phyloP scores from a whole-genome alignment of 441 rosid genomes.

The Manihot esculenta region DNA sequence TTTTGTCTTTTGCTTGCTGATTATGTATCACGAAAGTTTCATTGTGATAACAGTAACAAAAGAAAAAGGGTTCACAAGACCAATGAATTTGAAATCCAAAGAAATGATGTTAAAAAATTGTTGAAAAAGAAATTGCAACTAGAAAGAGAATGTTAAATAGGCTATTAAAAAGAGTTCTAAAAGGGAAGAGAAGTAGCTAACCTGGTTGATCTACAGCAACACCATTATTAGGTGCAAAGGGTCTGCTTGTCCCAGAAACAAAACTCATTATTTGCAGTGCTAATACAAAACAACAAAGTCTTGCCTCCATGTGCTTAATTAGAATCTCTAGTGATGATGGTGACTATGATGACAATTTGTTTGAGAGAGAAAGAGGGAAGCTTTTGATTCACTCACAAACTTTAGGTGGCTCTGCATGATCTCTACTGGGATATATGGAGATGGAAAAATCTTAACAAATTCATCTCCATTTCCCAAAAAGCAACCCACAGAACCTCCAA shows the following conservation, averaged over 20 bases:
- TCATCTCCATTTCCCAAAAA: slow-evolving; percentile 29
- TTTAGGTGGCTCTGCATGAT: slow-evolving; percentile 5
- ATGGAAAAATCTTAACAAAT: slow-evolving; percentile 7
- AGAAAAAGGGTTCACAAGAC: too few relatives aligned
- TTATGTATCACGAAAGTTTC: neutral
- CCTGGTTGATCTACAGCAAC: slow-evolving; percentile 35
- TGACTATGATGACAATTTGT: slow-evolving; percentile 2
- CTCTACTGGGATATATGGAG: slow-evolving; percentile 3
- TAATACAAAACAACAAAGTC: slow-evolving; percentile 27
- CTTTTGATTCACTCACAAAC: slow-evolving; percentile 15
- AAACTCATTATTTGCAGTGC: slow-evolving; percentile 35
- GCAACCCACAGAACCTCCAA: neutral
- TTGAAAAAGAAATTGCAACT: too few relatives aligned
- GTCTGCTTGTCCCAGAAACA: slow-evolving; percentile 44
- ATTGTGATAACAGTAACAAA: too few relatives aligned
- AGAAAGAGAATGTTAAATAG: neutral
- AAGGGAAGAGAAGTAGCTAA: slow-evolving; percentile 16
- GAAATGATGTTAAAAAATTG: neutral
- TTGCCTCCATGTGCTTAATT: slow-evolving; percentile 32
- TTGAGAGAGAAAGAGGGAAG: slow-evolving; percentile 3
- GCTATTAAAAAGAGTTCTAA: too few relatives aligned
- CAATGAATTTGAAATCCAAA: neutral
- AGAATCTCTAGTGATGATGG: slow-evolving; percentile 23
- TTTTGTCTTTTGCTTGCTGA: neutral
- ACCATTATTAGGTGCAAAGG: slow-evolving; percentile 37